These are phyloP conservation scores for Pholiota microspora DNA, from an alignment of 768 basidiomycete genomes.

Conservation along the genomic window DNA sequence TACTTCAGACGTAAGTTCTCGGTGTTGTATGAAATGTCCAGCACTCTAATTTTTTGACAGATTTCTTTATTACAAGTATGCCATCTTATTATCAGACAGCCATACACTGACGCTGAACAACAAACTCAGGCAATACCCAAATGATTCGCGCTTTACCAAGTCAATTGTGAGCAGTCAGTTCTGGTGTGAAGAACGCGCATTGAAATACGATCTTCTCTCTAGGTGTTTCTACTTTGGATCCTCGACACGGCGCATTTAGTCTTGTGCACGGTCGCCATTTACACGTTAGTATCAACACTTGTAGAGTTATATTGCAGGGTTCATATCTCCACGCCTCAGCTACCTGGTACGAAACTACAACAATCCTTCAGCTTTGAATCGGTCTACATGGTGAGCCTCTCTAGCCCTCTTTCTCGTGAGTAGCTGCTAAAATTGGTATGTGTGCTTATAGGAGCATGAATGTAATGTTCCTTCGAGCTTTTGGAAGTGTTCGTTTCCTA, in stretches of 20 bases:
- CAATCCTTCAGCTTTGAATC: conserved; percentile 32
- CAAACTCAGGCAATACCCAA: conserved; percentile 34
- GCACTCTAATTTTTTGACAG: conserved; percentile 20
- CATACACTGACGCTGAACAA: not conserved
- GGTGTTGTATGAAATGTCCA: not conserved
- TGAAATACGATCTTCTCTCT: not conserved
- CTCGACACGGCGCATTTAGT: conserved; percentile 44
- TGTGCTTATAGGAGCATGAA: conserved; percentile 35
- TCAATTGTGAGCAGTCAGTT: conserved; percentile 36
- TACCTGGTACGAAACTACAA: conserved; percentile 46
- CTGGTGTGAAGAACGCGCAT: too few species aligned
- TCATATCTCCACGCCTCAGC: conserved; percentile 23
- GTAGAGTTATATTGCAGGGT: not conserved
- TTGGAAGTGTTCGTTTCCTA: not conserved
- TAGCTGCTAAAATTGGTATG: too few species aligned
- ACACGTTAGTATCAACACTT: conserved; percentile 32
- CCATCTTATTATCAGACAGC: not conserved
- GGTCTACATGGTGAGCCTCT: conserved; percentile 40
- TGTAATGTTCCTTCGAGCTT: conserved; percentile 19
- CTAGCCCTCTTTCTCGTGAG: not conserved
- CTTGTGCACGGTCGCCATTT: conserved; percentile 43
- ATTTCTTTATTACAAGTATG: conserved; percentile 41
- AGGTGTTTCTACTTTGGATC: conserved; percentile 39
- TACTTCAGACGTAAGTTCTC: conserved; percentile 38
- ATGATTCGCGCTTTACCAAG: conserved; percentile 38